phyloP scores from a whole-genome alignment of 768 basidiomycete genomes.

The Mycena haematopus region DNA sequence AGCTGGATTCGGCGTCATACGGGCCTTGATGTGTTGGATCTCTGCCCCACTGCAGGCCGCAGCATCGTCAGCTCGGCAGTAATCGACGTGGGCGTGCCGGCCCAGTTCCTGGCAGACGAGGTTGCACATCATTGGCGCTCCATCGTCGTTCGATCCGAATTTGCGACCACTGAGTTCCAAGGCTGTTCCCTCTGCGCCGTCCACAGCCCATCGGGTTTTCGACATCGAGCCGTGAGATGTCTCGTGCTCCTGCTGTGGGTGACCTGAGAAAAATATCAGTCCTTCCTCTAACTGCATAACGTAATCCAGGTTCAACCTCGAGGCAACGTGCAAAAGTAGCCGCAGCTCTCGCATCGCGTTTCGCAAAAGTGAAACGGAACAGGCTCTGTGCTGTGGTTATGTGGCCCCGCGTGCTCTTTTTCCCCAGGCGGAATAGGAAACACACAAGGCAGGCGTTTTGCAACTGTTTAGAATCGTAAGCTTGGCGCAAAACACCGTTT shows the following conservation, averaged over 20 bases:
- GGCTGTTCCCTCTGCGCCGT: constrained; percentile 54
- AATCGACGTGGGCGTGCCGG: constrained; percentile 62
- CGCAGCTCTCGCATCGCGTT: constrained; percentile 58
- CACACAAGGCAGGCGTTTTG: constrained; percentile 57
- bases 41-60: constrained; percentile 50
- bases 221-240: constrained; percentile 72
- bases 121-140: constrained; percentile 70
- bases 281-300: not conserved
- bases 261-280: constrained; percentile 43
- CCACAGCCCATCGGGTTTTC: constrained; percentile 60
- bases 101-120: constrained; percentile 61
- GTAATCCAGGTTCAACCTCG: constrained; percentile 45
- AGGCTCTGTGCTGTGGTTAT: constrained; percentile 53
- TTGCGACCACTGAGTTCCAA: constrained; percentile 62
- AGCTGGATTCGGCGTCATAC: constrained; percentile 53
- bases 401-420: constrained; percentile 51
- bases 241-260: constrained; percentile 65
- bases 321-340: constrained; percentile 65
- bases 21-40: constrained; percentile 50
- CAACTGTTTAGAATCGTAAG: constrained; percentile 39
- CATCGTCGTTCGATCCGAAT: constrained; percentile 60
- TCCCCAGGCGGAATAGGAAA: constrained; percentile 51
- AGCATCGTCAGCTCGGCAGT: constrained; percentile 51
- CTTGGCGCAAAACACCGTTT: not conserved
- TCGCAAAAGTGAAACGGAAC: constrained; percentile 63